These are phyloP conservation scores for Cantharellus cinnabarinus DNA, from an alignment of 768 basidiomycete species.

Conservation along the genomic window DNA sequence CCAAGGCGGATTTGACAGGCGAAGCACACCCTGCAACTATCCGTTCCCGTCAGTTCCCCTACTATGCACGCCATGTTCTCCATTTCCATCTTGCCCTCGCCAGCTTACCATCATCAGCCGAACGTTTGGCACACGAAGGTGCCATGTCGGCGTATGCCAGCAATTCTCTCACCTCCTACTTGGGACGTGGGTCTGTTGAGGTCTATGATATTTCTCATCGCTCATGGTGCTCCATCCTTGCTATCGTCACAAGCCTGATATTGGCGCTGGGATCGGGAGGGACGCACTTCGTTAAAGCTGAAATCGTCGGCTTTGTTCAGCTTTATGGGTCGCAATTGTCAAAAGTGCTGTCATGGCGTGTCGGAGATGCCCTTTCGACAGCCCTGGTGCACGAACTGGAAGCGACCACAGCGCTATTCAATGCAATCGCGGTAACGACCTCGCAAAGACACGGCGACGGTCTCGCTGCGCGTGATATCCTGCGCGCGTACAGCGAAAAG, in stretches of 20 bases:
- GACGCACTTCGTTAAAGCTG: conserved; percentile 57
- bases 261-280: conserved; percentile 30
- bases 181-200: conserved; percentile 54
- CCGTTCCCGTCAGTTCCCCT: conserved; percentile 27
- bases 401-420: conserved; percentile 57
- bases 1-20: conserved; percentile 47
- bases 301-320: conserved; percentile 70
- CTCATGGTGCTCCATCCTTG: conserved; percentile 69
- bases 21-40: conserved; percentile 44
- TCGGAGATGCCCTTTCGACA: conserved; percentile 54
- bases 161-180: conserved; percentile 55
- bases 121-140: conserved; percentile 69
- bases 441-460: conserved; percentile 23
- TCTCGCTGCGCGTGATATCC: conserved; percentile 30
- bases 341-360: conserved; percentile 61
- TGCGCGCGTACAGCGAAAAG: conserved; percentile 45
- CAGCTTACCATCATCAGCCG: conserved; percentile 54
- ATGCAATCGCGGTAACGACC: conserved; percentile 31
- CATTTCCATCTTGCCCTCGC: conserved; percentile 75
- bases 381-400: conserved; percentile 70
- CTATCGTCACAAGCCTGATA: conserved; percentile 55
- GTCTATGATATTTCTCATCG: conserved; percentile 58
- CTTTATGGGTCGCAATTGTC: conserved; percentile 66
- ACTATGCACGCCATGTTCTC: conserved; percentile 56
- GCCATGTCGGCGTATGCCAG: conserved; percentile 65